Evolutionary conservation across 2,329 filamentous ascomycete species (phyloP), one percentile per base, ranked within the genome.

Genomic region (Botryotinia narcissicola): DNA sequence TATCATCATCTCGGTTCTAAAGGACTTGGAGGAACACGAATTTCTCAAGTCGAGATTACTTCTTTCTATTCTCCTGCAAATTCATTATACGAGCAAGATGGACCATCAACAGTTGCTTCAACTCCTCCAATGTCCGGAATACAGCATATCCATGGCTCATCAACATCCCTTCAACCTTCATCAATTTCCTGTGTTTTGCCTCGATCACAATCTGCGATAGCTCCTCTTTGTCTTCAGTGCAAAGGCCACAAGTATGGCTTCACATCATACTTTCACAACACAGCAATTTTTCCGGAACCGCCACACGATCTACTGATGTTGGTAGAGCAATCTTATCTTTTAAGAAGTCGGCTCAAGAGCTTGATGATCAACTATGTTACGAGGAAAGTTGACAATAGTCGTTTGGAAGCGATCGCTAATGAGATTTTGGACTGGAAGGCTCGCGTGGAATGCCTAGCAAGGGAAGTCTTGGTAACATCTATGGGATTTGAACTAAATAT

Each of bases 241-340:
- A 78, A 75, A 74, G 78, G 78, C 18, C 70, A 75, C 25, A 76
- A 75, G 25, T 78, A 78, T 70, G 73, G 74, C 66, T 80, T 77
- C 75, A 78, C 75, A 22, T 60, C 75, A 5, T 80, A 80, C 64
- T 80, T 80, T 71, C 78, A 80, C 70, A 79, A 79, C 63, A 73
- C 60, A 6, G 71, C 61, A 2, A 71, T 78, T 66, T 79, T 78
- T 72, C 25, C 71, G 22, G 60, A 73, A 20, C 77, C 78, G 73
- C 78, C 78, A 40, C 78, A 80, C 54, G 73, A 72, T 14, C 67
- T 80, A 1, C 73, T 80, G 4, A 35, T 59, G 22, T 48, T 74
- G 7, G 71, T 80, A 16, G 78, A 80, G 68, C 72, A 75, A 37
- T 77, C 76, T 4, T 80, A 80, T 61, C 40, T 75, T 6, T 62